Base-by-base conservation (phyloP, 2,329 filamentous ascomycete genomes). In the Aureobasidium pullulans region DNA sequence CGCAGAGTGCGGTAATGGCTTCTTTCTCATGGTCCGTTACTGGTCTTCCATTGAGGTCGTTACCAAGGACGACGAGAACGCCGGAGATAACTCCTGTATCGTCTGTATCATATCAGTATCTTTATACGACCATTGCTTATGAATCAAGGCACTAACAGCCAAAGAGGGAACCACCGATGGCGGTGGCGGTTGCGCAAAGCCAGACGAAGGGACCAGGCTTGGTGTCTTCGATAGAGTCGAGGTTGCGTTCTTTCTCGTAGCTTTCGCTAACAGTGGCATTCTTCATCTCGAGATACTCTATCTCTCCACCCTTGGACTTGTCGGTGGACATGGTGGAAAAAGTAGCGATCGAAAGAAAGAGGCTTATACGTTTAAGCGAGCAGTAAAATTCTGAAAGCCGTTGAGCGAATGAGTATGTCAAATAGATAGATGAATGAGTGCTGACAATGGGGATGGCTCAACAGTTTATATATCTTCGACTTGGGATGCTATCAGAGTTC, bases 191-290 rank as follows among this genome's bases (percentile, higher is more conserved):
- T 11, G 64, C 62, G 9, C 65, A 64, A 10, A 67, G 62, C 65
- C 65, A 67, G 19, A 66, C 64, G 47, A 65, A 67, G 57, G 61
- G 62, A 49, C 59, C 56, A 13, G 61, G 48, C 6, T 62, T 57
- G 42, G 65, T 67, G 23, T 67, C 56, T 46, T 67, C 66, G 44
- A 67, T 67, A 32, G 58, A 50, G 46, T 64, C 62, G 32, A 62
- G 42, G 34, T 60, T 49, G 39, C 42, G 32, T 23, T 37, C 61
- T 19, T 58, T 46, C 9, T 59, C 60, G n/a, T 44, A 49, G 29
- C 47, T 39, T 19, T 62, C 57, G 36, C 52, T 62, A 6, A 50
- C 44, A 8, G 39, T 49, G 15, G 43, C 46, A 19, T 37, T 53
- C 37, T 39, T 43, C 48, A 59, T 59, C 19, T 61, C 60, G 42